A percentile compares a stretch with the other conserved stretches of the same genome.
phyloP scores from a whole-genome alignment of 164 flowering plant species.

The Houttuynia cordata region DNA sequence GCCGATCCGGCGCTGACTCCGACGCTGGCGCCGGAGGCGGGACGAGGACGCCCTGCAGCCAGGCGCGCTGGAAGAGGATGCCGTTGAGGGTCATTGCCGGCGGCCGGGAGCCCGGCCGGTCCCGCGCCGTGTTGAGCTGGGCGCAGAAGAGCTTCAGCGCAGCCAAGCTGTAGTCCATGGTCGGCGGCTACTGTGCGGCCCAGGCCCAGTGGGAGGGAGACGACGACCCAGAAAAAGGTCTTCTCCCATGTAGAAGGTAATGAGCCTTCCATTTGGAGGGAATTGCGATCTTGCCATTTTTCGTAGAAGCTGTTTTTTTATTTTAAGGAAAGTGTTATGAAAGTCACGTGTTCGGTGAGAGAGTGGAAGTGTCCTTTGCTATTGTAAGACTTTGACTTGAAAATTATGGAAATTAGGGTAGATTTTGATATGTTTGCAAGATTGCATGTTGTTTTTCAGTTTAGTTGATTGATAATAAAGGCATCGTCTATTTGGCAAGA shows the following conservation, averaged over 20 bases:
- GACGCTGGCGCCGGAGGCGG: too few relatives aligned
- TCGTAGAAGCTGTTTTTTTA: too few relatives aligned
- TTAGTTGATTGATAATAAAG: too few relatives aligned
- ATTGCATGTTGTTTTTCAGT: too few relatives aligned
- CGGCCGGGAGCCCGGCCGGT: constrained; percentile 23
- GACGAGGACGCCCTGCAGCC: constrained; percentile 84
- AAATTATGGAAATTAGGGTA: too few relatives aligned
- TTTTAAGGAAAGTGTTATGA: too few relatives aligned
- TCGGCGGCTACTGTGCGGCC: neutral
- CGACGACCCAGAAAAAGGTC: neutral
- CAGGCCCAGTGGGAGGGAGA: neutral
- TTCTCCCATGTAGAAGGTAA: neutral
- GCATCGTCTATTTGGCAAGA: too few relatives aligned
- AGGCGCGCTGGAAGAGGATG: constrained; percentile 87
- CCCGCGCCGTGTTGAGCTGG: constrained; percentile 42
- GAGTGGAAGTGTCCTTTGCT: too few relatives aligned
- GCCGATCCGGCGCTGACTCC: constrained; percentile 13
- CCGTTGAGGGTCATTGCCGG: constrained; percentile 42
- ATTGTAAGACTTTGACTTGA: too few relatives aligned
- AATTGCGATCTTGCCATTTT: neutral
- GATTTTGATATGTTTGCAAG: too few relatives aligned
- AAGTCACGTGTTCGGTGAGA: too few relatives aligned
- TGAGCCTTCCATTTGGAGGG: neutral
- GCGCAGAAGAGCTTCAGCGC: too few relatives aligned
- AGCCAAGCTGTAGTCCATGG: constrained; percentile 76